Conservation (phyloP, 345 rosid genomes). For the Psidium guajava region DNA sequence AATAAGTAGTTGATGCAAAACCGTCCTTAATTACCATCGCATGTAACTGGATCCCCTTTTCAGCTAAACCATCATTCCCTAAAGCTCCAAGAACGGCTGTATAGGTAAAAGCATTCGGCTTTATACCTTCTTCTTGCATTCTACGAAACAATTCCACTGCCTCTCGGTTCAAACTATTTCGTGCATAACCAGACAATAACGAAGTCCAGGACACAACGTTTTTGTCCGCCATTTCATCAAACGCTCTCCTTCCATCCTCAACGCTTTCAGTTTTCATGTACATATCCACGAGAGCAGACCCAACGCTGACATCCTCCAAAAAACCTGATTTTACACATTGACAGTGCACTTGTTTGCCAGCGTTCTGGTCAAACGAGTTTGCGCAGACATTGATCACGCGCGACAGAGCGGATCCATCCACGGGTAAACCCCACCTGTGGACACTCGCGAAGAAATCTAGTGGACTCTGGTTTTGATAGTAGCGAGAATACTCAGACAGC, state of each 20-base stretch:
- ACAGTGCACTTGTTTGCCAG: conserved; percentile 62
- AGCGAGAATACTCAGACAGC: conserved; percentile 43
- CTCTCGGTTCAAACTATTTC: conserved; percentile 28
- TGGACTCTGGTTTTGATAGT: conserved; percentile 40
- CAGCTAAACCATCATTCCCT: conserved; percentile 31
- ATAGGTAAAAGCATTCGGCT: conserved; percentile 57
- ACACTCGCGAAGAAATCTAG: conserved; percentile 35
- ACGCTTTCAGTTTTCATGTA: conserved; percentile 51
- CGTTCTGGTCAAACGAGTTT: conserved; percentile 22
- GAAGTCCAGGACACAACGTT: conserved; percentile 96
- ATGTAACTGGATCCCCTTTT: conserved; percentile 54
- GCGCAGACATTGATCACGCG: conserved; percentile 63
- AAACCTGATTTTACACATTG: conserved; percentile 49
- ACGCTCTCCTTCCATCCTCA: conserved; percentile 45
- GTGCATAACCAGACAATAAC: conserved; percentile 53
- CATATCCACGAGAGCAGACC: conserved; percentile 71
- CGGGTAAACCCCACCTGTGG: conserved; percentile 32
- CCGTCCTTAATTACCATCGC: conserved; percentile 50
- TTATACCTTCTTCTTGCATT: conserved; percentile 49
- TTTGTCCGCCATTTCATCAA: conserved; percentile 48
- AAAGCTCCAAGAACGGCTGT: conserved; percentile 61
- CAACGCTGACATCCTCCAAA: conserved; percentile 51
- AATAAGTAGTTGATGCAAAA: conserved; percentile 21
- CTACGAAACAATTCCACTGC: conserved; percentile 32
- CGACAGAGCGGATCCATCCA: conserved; percentile 49